Evolutionary conservation across 192 early-diverging fungal genomes (phyloP).

Genomic region (Linnemannia hyalina): DNA sequence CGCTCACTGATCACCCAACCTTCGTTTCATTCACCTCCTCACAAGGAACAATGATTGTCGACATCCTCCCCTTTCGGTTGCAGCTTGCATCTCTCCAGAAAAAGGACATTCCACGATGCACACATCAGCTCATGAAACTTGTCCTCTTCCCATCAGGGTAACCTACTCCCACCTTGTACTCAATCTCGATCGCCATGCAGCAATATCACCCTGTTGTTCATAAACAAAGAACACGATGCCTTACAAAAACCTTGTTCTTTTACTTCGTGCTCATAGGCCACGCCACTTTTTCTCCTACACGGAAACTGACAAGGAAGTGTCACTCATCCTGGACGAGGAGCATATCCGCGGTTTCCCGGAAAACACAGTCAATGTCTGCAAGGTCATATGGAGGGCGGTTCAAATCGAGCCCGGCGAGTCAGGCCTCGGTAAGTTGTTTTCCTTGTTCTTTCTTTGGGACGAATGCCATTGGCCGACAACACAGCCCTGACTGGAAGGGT

Average conservation of each 20-base stretch:
- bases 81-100: constrained; percentile 53
- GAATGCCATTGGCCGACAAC: neutral
- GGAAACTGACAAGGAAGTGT: constrained; percentile 55
- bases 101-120: constrained; percentile 48
- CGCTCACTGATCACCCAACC: neutral
- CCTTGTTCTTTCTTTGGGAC: neutral
- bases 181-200: neutral
- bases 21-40: neutral
- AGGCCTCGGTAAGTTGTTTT: constrained; percentile 31
- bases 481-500: neutral
- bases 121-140: constrained; percentile 54
- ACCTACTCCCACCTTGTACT: no score
- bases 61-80: constrained; percentile 51
- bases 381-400: constrained; percentile 47
- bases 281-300: constrained; percentile 57
- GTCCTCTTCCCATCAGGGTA: constrained; percentile 52
- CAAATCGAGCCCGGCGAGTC: constrained; percentile 55
- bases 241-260: neutral
- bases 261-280: constrained; percentile 1
- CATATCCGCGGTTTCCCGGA: constrained; percentile 32
- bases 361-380: constrained; percentile 31
- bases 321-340: constrained; percentile 44
- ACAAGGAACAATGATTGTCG: constrained; percentile 35
- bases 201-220: neutral
- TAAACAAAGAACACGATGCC: no score